These are phyloP conservation scores for Davidsoniella eucalypti DNA, from an alignment of 2,329 filamentous ascomycete species.

Conservation along the genomic window DNA sequence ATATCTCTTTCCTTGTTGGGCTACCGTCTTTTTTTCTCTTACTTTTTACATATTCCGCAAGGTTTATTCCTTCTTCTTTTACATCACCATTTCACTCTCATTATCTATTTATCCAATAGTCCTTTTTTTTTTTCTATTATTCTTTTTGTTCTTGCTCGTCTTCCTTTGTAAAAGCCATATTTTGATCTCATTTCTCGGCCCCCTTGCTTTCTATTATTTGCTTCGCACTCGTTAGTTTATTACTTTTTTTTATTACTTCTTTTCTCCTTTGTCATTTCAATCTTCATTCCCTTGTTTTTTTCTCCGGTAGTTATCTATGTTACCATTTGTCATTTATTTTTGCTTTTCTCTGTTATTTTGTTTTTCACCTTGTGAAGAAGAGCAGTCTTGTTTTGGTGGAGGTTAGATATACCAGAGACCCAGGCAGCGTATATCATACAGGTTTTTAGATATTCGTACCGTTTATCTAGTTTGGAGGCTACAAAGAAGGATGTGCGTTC, in stretches of 20 bases:
- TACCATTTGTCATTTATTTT: neutral
- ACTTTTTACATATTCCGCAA: neutral
- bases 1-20: too few species aligned
- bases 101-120: neutral
- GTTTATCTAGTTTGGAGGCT: too few species aligned
- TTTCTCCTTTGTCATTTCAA: neutral
- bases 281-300: neutral
- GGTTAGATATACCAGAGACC: too few species aligned
- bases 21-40: neutral
- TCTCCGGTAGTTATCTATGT: neutral
- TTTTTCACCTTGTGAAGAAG: neutral
- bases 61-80: too few species aligned
- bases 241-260: constrained; percentile 1
- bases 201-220: neutral
- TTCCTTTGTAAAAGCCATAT: neutral
- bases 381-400: neutral
- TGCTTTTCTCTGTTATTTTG: neutral
- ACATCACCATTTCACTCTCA: neutral
- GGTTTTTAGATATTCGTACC: too few species aligned
- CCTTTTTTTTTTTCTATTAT: neutral
- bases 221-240: neutral
- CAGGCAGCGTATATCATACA: too few species aligned
- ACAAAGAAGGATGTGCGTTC: too few species aligned
- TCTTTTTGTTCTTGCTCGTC: constrained; percentile 4
- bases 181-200: neutral